Evolutionary conservation across 495 filamentous ascomycete species (phyloP), one percentile per base, ranked within the genome.

Genomic region (Penicillium daleae): DNA sequence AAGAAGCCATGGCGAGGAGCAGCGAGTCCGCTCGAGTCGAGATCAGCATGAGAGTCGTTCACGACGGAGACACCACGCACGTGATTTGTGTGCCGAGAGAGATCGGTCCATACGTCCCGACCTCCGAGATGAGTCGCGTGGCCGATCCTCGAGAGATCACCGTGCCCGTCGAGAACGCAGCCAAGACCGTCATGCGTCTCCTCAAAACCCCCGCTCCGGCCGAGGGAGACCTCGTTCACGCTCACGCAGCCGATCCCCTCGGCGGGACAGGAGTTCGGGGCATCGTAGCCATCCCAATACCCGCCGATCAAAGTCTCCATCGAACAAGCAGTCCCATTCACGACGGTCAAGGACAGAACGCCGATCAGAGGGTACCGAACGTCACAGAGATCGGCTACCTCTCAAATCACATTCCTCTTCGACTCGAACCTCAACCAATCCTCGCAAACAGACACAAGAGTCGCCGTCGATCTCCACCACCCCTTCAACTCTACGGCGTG

Each of bases 231-330:
- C 74, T 15, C 66, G 68, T 52, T 80, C 79, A 8, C 63, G 70
- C 19, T 77, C 76, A 31, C 71, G 72, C 51, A 77, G 73, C 61
- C 66, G 69, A 26, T 81, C 77, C 24, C 75, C 74, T 3, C 70
- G 57, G 22, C 52, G 64, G 19, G 66, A 66, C 26, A 70, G 67
- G 48, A 61, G 61, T 13, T 59, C 56, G 13, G 58, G 68, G 15
- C 69, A n/a, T n/a, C n/a, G n/a, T n/a, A n/a, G 57, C 35, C 66
- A 66, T 57, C 70, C 60, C 50, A 66, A 71, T n/a, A 19, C 15
- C 49, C 49, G 49, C 32, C 51, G 51, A 55, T 73, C 72, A 19
- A 51, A 33, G 37, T 64, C 71, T 19, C 59, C 59, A 40, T 64
- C 64, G 51, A 63, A 72, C 40, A 39, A 12, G 15, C 72, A 69